Evolutionary conservation across 129 eudicot species (phyloP).

Genomic region (Artemisia argyi): DNA sequence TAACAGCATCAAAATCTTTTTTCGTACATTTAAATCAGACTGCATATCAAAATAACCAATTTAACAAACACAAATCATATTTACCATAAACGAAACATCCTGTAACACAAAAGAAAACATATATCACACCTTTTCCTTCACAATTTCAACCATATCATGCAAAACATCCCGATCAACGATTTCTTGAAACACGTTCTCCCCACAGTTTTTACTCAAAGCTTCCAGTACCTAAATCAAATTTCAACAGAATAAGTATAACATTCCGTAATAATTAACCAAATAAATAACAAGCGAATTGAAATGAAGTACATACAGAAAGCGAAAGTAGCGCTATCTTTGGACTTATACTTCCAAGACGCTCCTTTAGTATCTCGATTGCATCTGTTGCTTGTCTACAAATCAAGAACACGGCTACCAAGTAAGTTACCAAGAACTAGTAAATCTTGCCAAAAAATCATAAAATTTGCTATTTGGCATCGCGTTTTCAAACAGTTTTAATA

Average conservation of each 20-base stretch:
- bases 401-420: neutral
- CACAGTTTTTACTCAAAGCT: slow-evolving; percentile 85
- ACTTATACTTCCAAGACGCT: slow-evolving; percentile 67
- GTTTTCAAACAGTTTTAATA: too few relatives aligned
- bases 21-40: slow-evolving; percentile 86
- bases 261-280: neutral
- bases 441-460: neutral
- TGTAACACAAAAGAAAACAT: too few relatives aligned
- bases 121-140: slow-evolving; percentile 67
- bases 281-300: neutral
- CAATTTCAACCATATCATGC: slow-evolving; percentile 91
- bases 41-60: slow-evolving; percentile 28
- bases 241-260: neutral
- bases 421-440: neutral
- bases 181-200: slow-evolving; percentile 65
- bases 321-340: slow-evolving; percentile 83
- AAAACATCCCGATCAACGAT: slow-evolving; percentile 80
- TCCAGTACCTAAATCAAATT: slow-evolving; percentile 65
- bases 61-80: neutral
- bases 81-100: neutral
- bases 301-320: slow-evolving; percentile 56
- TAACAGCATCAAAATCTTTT: slow-evolving; percentile 70
- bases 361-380: slow-evolving; percentile 74
- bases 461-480: too few relatives aligned
- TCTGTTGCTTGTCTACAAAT: slow-evolving; percentile 85